These are phyloP conservation scores for Tremellales sp. DNA, from an alignment of 1,284 basidiomycete species.

Conservation along the genomic window DNA sequence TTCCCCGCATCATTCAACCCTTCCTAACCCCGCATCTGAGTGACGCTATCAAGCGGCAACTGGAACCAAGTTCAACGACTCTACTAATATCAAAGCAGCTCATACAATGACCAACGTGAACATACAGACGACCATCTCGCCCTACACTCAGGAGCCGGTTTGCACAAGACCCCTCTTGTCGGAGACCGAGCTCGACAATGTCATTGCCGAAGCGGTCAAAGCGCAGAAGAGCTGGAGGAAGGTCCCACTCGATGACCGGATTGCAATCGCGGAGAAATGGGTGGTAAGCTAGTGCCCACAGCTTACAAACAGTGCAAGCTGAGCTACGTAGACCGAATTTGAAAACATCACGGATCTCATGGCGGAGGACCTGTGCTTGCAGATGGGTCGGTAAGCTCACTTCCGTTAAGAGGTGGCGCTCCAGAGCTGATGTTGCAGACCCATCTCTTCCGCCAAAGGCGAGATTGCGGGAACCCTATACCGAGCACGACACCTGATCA, in stretches of 20 bases:
- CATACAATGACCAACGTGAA: conserved; percentile 28
- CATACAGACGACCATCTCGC: conserved; percentile 54
- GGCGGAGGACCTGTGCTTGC: conserved; percentile 67
- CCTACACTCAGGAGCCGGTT: conserved; percentile 50
- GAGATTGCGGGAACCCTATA: conserved; percentile 79
- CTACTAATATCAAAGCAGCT: neutral
- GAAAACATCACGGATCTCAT: conserved; percentile 64
- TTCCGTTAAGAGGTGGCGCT: neutral
- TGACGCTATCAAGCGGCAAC: neutral
- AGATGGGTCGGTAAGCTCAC: conserved; percentile 67
- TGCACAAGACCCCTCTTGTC: conserved; percentile 48
- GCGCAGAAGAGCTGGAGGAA: conserved; percentile 73
- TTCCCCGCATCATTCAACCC: conserved; percentile 7
- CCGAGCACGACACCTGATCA: conserved; percentile 76
- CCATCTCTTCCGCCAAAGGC: conserved; percentile 67
- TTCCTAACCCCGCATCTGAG: conserved; percentile 7
- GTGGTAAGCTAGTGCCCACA: conserved; percentile 54
- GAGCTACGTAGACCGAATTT: conserved; percentile 63
- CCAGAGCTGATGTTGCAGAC: conserved; percentile 52
- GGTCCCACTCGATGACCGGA: conserved; percentile 64
- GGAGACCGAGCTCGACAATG: conserved; percentile 56
- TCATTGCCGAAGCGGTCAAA: conserved; percentile 57
- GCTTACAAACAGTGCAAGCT: neutral
- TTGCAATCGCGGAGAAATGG: conserved; percentile 69
- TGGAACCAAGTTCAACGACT: neutral